Evolutionary conservation across 352 stramenopile genomes (phyloP).

Genomic region (Pythium scleroteichum): DNA sequence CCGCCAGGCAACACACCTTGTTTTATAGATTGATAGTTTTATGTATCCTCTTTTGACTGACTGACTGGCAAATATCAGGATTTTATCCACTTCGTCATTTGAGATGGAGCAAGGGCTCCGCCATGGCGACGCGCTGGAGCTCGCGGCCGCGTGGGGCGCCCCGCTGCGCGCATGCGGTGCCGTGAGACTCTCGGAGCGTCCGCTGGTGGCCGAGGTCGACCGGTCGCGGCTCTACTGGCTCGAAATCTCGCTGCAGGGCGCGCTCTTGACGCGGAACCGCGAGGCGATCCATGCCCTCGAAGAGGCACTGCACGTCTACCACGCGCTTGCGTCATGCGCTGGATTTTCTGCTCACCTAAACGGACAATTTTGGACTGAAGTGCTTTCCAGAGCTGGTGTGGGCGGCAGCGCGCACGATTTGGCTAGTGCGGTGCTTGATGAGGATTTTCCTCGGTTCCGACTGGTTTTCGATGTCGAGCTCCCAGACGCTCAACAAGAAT

Average conservation of each 20-base stretch:
- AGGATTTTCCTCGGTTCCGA: constrained; percentile 7
- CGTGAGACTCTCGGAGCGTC: neutral
- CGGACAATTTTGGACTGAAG: neutral
- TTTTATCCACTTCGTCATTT: neutral
- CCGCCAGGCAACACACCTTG: too few relatives aligned
- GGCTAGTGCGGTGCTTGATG: neutral
- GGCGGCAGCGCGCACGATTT: neutral
- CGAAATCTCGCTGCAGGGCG: constrained; percentile 1
- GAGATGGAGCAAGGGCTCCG: neutral
- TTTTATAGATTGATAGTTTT: too few relatives aligned
- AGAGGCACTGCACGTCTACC: neutral
- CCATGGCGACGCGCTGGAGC: constrained; percentile 6
- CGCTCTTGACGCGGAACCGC: neutral
- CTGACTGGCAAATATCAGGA: too few relatives aligned
- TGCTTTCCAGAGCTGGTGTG: neutral
- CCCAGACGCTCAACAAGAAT: neutral
- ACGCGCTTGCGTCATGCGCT: constrained; percentile 3
- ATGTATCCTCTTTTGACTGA: neutral
- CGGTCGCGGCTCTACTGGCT: neutral
- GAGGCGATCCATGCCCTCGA: neutral
- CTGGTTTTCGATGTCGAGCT: neutral
- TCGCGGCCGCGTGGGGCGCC: neutral
- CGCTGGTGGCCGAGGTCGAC: neutral
- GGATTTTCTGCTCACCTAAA: constrained; percentile 15
- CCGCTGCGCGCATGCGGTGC: neutral